Conservation (phyloP, 805 yeast species). For the Priceomyces medius region DNA sequence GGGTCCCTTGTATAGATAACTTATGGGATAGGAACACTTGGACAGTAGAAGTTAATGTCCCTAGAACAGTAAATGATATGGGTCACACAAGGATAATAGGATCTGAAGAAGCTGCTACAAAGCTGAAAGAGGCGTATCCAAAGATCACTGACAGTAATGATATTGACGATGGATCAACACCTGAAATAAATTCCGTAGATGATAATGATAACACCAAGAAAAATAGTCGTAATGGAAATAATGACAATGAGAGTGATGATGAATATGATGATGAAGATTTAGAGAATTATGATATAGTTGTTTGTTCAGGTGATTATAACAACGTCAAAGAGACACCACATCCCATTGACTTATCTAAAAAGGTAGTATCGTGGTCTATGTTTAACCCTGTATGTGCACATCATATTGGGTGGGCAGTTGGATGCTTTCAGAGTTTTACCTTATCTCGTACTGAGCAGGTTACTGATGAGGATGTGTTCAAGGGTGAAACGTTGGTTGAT, state of each 20-base stretch:
- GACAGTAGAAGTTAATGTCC: constrained; percentile 85
- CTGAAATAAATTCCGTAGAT: constrained; percentile 4
- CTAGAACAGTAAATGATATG: constrained; percentile 74
- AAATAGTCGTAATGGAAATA: constrained; percentile 33
- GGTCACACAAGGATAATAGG: constrained; percentile 48
- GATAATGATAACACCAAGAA: constrained; percentile 13
- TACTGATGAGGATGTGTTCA: constrained; percentile 29
- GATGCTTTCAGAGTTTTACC: constrained; percentile 71
- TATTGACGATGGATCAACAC: constrained; percentile 10
- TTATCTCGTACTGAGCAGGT: constrained; percentile 43
- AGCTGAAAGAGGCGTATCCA: constrained; percentile 7
- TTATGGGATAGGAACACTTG: constrained; percentile 87
- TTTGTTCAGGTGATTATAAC: constrained; percentile 68
- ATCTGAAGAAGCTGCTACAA: constrained; percentile 20
- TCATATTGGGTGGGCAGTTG: constrained; percentile 93
- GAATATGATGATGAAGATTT: constrained; percentile 47
- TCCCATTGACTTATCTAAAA: constrained; percentile 70
- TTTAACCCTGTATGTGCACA: constrained; percentile 89
- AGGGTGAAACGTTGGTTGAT: constrained; percentile 28
- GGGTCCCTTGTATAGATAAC: constrained; percentile 96
- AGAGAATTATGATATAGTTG: constrained; percentile 51
- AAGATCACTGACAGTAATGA: constrained; percentile 5
- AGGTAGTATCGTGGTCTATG: constrained; percentile 67
- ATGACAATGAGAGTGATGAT: constrained; percentile 37
- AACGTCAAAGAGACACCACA: constrained; percentile 72